These are phyloP conservation scores for Blastobotrys americana DNA, from an alignment of 805 yeast species.

Conservation along the genomic window DNA sequence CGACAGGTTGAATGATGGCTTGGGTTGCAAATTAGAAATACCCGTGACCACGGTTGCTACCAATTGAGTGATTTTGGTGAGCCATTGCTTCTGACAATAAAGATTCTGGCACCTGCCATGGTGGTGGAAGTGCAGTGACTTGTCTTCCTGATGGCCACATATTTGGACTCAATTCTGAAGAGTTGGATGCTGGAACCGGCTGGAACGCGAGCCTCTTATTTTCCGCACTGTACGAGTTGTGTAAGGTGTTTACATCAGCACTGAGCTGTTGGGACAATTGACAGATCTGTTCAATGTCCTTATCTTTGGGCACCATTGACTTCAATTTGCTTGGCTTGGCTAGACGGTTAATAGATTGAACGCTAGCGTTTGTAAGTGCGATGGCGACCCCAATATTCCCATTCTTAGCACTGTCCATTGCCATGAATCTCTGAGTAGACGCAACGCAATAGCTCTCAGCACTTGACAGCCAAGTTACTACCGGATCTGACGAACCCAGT, in stretches of 20 bases:
- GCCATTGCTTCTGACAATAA: too few relatives aligned
- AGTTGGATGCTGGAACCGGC: constrained; percentile 22
- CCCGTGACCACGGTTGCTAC: too few relatives aligned
- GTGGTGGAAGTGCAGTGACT: constrained; percentile 20
- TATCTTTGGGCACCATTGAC: constrained; percentile 7
- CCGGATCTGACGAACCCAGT: constrained; percentile 10
- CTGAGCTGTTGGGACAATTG: constrained; percentile 13
- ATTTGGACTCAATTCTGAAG: constrained; percentile 18
- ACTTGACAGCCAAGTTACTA: constrained; percentile 23
- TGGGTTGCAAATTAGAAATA: too few relatives aligned
- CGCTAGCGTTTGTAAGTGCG: constrained; percentile 22
- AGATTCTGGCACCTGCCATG: constrained; percentile 26
- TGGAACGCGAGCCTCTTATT: constrained; percentile 29
- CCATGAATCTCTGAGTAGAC: constrained; percentile 23
- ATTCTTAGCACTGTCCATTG: constrained; percentile 22
- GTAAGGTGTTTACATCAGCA: constrained; percentile 13
- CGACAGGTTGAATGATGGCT: too few relatives aligned
- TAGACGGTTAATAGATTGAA: constrained; percentile 14
- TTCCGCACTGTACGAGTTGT: constrained; percentile 22
- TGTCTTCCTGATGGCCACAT: constrained; percentile 32
- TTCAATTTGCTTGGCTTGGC: constrained; percentile 8
- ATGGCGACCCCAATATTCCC: constrained; percentile 26
- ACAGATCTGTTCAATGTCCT: constrained; percentile 1
- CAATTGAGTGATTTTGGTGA: too few relatives aligned
- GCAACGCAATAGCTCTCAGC: constrained; percentile 24